A percentile compares a stretch with the other conserved stretches of the same genome.
Evolutionary conservation across 495 filamentous ascomycete genomes (phyloP).

Genomic region (Aspergillus coremiiformis): DNA sequence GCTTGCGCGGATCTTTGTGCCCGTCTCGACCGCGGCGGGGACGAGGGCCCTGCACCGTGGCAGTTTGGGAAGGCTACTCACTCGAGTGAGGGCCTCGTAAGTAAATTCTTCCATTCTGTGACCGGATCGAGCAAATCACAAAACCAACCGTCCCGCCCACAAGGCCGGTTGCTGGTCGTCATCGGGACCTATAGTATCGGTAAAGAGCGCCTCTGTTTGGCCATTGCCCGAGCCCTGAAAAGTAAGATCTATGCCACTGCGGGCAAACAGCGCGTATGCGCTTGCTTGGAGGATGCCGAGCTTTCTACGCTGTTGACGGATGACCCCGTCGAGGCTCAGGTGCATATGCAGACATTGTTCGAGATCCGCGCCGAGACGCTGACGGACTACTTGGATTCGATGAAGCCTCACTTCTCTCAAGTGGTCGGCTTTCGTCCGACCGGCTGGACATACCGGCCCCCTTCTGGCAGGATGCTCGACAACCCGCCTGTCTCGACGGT

Average conservation of each 20-base stretch:
- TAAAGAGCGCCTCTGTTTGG: conserved; percentile 92
- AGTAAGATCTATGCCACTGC: conserved; percentile 87
- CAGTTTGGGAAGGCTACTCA: conserved; percentile 39
- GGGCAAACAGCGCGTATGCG: conserved; percentile 74
- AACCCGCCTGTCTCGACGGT: conserved; percentile 60
- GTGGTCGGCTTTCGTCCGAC: conserved; percentile 88
- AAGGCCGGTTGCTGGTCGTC: conserved; percentile 76
- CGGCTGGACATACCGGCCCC: conserved; percentile 85
- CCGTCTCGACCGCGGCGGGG: conserved; percentile 49
- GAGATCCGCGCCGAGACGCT: conserved; percentile 85
- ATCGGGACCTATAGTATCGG: conserved; percentile 97
- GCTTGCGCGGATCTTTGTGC: conserved; percentile 90
- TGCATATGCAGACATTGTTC: conserved; percentile 94
- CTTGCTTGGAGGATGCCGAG: conserved; percentile 77
- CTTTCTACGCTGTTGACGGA: conserved; percentile 67
- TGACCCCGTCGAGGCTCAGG: conserved; percentile 77
- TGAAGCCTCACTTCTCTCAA: conserved; percentile 70
- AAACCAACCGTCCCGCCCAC: conserved; percentile 7
- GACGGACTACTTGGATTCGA: conserved; percentile 72
- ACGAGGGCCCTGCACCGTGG: conserved; percentile 25
- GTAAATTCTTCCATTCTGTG: conserved; percentile 47
- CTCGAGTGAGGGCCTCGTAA: conserved; percentile 49
- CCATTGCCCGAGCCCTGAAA: conserved; percentile 77
- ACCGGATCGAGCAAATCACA: conserved; percentile 9
- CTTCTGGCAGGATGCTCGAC: conserved; percentile 53